Evolutionary conservation across 2,329 filamentous ascomycete genomes (phyloP), one percentile per base, ranked within the genome.

Genomic region (Alternaria tenuissima): DNA sequence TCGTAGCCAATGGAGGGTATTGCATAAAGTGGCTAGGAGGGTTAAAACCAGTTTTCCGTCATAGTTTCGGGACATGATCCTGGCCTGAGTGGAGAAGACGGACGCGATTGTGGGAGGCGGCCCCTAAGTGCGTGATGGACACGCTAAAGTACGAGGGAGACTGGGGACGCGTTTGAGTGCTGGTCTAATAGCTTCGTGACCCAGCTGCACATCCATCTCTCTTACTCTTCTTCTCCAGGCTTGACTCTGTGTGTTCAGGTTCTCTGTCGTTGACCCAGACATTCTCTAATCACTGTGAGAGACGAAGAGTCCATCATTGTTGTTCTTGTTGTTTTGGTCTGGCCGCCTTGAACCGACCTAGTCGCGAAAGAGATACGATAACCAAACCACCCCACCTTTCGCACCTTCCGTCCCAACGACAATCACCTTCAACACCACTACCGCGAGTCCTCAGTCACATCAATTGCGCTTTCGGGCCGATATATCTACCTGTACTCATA

Each of bases 131-230:
- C 61, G 61, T 57, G 55, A 63, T 44, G 42, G 53, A 69, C 72
- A 55, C 72, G 73, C 71, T 72, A 72, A 64, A 64, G 41, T 32
- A 20, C 11, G 42, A 43, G 56, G 44, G 39, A 46, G 16, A 63
- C 62, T 36, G 36, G 61, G 62, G 41, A 70, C 71, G 67, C 69
- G 69, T 70, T 65, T 61, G 65, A 55, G 57, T 34, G 38, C 6
- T 51, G 18, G 47, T 46, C 63, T 65, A 69, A 68, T 68, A 66
- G 52, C 57, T 55, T 46, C 30, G 38, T 30, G 57, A 22, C 55
- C 57, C 57, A 60, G 58, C 43, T 46, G 52, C 32, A 62, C 59
- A 47, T 62, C 55, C 66, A 48, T 59, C 48, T 30, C 55, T 58
- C 52, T 57, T 57, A 57, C 58, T 54, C 55, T 62, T 53, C 56